Evolutionary conservation across 306 rosid genomes (phyloP), one percentile per base, ranked within the genome.

Genomic region (Rosa persica): DNA sequence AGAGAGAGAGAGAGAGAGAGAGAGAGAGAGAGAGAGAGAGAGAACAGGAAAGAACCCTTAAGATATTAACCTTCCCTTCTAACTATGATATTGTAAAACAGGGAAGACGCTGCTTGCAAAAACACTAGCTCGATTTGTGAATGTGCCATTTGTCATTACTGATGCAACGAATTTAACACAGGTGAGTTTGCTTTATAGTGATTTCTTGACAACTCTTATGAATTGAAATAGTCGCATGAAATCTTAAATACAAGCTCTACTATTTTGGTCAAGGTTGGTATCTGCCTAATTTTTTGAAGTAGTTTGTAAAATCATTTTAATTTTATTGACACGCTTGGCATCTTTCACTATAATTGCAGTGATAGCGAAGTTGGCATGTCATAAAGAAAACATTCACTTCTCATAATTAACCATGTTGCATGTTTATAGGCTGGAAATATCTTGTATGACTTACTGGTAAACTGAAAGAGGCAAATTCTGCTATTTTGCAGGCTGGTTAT

Each of bases 81-180:
- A 76, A 86, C 77, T 77, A 82, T 76, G 62, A 49, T 82, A 83
- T 62, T 67, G 77, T 83, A 36, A 71, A 85, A 89, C 78, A 94
- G 98, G 98, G 89, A 94, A 94, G 89, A 94, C 97, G 48, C 77
- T 94, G 82, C 98, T 94, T 54, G 98, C 98, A 57, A 94, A 94
- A 80, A 89, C 98, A 55, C 86, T 94, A 60, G 98, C 98, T 88
- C 97, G 97, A 34, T 94, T 90, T 83, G 97, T 94, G 87, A 94
- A 94, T 79, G 98, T 94, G 78, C 98, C 98, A 7, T 92, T 94
- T 83, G 95, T 94, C 85, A 92, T 94, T 82, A 91, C 97, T 39
- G 98, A 94, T 84, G 98, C 98, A 57, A 94, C 98, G 81, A 94
- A 92, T 78, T 89, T 94, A 85, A 94, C 98, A 66, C 98, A 94